Evolutionary conservation across 768 basidiomycete genomes (phyloP), one percentile per base, ranked within the genome.

Genomic region (Daedalea quercina): DNA sequence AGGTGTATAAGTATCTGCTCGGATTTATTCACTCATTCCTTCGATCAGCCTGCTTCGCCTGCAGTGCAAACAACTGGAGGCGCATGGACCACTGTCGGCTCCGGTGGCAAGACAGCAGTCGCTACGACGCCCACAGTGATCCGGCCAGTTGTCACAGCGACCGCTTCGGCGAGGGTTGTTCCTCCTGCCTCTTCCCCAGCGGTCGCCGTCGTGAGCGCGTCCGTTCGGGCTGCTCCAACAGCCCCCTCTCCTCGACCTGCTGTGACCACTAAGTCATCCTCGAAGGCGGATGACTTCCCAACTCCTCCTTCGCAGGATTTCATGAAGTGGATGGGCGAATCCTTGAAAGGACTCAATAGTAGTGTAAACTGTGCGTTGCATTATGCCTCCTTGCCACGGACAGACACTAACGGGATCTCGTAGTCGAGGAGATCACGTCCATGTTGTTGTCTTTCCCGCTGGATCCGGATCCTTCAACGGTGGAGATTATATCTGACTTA

Each of bases 391-490:
- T 42, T 28, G 44, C 12, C 49, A 31, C 28, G n/a, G 13, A 13
- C n/a, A 20, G 15, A 26, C 20, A 6, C 47, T 54, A 54, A 52
- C 44, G 9, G 51, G 22, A 22, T 31, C 25, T 8, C 37, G 3
- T 62, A 96, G 94, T 95, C 50, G 96, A 98, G 66, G 96, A 98
- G 60, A 94, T 98, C 65, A 85, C 92, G 63, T 85, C 89, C 44
- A 95, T 98, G 92, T 74, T 99, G 22, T 79, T 99, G 23, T 84
- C 89, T 1, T 98, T 99, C 76, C 90, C 95, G 2, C 69, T 97
- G 47, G 94, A 98, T 58, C 90, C 87, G 19, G 90, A 88, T 60
- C 72, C 81, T 60, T 82, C 81, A 15, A 91, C 88, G 0, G 70
- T 82, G 42, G 96, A 99, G 70, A 85, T 96, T 65, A 98, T 99